These are phyloP conservation scores for Trichophyton equinum DNA, from an alignment of 2,329 filamentous ascomycete genomes.

Conservation along the genomic window DNA sequence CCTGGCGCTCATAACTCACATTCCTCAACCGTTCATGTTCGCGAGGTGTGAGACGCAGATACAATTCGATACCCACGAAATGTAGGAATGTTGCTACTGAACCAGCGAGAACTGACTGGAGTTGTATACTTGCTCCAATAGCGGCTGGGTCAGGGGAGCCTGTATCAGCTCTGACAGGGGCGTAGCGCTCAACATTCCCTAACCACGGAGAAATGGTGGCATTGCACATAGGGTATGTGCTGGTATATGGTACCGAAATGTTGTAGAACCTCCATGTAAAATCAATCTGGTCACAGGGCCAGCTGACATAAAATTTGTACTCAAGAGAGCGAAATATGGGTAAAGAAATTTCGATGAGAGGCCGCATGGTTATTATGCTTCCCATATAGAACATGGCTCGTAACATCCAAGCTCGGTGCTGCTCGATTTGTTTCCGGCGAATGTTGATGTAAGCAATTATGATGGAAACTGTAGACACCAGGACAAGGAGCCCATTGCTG, in stretches of 20 bases:
- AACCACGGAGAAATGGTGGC: neutral
- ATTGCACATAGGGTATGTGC: neutral
- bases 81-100: constrained; percentile 40
- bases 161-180: neutral
- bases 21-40: constrained; percentile 43
- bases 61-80: constrained; percentile 37
- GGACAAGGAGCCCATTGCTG: constrained; percentile 23
- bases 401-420: constrained; percentile 54
- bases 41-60: constrained; percentile 41
- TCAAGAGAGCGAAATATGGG: neutral
- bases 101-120: neutral
- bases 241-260: neutral
- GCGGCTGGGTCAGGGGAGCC: neutral
- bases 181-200: neutral
- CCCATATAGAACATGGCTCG: constrained; percentile 38
- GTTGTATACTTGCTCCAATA: neutral
- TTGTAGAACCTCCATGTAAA: neutral
- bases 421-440: constrained; percentile 48
- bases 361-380: neutral
- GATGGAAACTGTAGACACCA: constrained; percentile 14
- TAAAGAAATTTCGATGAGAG: neutral
- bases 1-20: constrained; percentile 45
- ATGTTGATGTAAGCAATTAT: constrained; percentile 35
- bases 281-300: neutral
- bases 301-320: neutral